phyloP scores from a whole-genome alignment of 805 yeast species.

The Metschnikowia chrysomelidarum region DNA sequence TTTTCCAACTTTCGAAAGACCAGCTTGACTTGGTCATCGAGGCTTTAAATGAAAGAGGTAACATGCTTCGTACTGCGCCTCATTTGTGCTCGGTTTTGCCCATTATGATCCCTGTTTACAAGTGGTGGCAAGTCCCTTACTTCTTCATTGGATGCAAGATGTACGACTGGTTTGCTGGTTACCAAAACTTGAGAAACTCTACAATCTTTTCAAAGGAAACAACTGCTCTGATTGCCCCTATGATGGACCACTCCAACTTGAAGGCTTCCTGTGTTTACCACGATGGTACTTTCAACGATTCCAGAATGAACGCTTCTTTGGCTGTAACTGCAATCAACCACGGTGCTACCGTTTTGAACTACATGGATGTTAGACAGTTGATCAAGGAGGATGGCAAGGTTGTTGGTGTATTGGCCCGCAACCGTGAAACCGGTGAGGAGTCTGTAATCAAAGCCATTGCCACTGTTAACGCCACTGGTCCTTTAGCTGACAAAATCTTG shows the following conservation, averaged over 20 bases:
- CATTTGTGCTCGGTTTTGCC: constrained; percentile 85
- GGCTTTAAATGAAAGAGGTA: constrained; percentile 83
- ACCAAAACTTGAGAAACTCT: constrained; percentile 76
- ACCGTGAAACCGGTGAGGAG: constrained; percentile 64
- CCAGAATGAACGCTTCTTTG: constrained; percentile 83
- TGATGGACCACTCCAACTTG: constrained; percentile 72
- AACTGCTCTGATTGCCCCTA: constrained; percentile 77
- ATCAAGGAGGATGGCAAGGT: constrained; percentile 64
- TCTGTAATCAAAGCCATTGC: constrained; percentile 65
- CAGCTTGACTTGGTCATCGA: constrained; percentile 87
- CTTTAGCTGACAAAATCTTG: constrained; percentile 79
- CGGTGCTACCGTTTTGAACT: constrained; percentile 89
- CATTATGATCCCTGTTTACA: constrained; percentile 93
- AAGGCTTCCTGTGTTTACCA: constrained; percentile 93
- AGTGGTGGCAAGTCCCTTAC: constrained; percentile 94
- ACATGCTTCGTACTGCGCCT: constrained; percentile 87
- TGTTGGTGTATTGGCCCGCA: constrained; percentile 73
- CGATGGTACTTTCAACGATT: constrained; percentile 92
- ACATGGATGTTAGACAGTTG: constrained; percentile 75
- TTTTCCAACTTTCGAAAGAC: constrained; percentile 86
- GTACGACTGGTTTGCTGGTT: constrained; percentile 92
- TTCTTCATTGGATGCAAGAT: constrained; percentile 87
- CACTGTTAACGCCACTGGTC: constrained; percentile 92
- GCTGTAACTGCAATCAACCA: constrained; percentile 82
- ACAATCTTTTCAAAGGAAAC: constrained; percentile 66